Conservation (phyloP, 208 protist species). For the Trypanosoma cruzi region DNA sequence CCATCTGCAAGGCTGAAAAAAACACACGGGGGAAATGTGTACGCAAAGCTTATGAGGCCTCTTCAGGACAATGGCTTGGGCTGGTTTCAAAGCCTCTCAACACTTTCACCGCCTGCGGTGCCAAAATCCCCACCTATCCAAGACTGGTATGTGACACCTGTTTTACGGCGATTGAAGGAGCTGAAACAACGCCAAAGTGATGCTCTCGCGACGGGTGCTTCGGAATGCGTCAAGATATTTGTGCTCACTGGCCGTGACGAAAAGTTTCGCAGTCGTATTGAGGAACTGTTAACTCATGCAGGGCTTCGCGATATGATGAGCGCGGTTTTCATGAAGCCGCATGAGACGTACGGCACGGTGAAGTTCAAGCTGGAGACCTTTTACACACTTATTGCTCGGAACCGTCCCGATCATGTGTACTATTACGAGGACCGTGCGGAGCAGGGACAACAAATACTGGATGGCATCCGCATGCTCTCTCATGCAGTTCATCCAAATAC, state of each 20-base stretch:
- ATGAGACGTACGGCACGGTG: conserved; percentile 67
- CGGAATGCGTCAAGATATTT: conserved; percentile 38
- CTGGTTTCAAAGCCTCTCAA: conserved; percentile 79
- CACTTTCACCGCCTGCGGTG: conserved; percentile 69
- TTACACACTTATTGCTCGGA: conserved; percentile 44
- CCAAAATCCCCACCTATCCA: conserved; percentile 38
- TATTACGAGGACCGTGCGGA: conserved; percentile 88
- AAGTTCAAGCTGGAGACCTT: conserved; percentile 74
- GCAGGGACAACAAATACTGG: conserved; percentile 54
- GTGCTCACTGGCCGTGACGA: conserved; percentile 73
- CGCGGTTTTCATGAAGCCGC: conserved; percentile 69
- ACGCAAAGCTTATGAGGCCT: conserved; percentile 37
- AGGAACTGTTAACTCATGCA: conserved; percentile 50
- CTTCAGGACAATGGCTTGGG: conserved; percentile 55
- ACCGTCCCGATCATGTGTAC: conserved; percentile 48
- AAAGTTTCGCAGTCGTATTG: conserved; percentile 64
- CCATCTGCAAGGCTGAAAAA: conserved; percentile 10
- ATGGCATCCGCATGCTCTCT: conserved; percentile 55
- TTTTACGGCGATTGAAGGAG: conserved; percentile 23
- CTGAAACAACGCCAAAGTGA: conserved; percentile 11
- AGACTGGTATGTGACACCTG: conserved; percentile 41
- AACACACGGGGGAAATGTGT: conserved; percentile 27
- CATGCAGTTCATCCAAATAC: conserved; percentile 31
- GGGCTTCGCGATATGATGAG: conserved; percentile 45
- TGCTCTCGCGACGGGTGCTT: neutral